Percentiles rank a stretch among this genome's conserved stretches.
Conservation (phyloP, 1,284 basidiomycete species). For the Wallemia mellicola region DNA sequence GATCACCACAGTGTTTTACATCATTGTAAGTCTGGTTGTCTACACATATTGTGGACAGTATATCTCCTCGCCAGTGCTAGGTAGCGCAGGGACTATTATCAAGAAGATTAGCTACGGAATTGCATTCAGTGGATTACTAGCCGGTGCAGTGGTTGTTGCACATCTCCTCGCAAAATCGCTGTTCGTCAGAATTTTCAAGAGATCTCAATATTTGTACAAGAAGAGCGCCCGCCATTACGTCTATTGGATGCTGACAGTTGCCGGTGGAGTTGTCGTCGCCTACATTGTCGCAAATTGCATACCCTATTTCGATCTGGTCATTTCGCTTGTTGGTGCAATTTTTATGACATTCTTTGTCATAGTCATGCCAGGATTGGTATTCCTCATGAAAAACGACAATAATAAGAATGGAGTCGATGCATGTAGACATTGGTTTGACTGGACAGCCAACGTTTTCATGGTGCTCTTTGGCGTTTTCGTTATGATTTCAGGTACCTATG, state of each 20-base stretch:
- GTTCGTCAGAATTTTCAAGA: background rate
- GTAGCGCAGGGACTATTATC: conserved; percentile 13
- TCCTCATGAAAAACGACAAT: background rate
- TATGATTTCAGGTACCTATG: background rate
- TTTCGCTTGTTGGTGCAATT: background rate
- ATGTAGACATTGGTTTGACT: background rate
- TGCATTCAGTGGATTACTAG: conserved; percentile 13
- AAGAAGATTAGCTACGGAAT: conserved; percentile 17
- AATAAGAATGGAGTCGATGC: background rate
- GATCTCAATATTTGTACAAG: background rate
- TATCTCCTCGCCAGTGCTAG: conserved; percentile 14
- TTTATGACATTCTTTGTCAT: background rate
- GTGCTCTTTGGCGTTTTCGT: background rate
- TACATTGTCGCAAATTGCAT: background rate
- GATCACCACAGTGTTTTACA: background rate
- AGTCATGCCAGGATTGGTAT: background rate
- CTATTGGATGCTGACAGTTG: background rate
- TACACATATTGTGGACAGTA: conserved; percentile 14
- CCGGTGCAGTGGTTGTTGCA: conserved; percentile 5
- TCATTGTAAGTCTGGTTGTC: background rate
- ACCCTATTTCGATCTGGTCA: background rate
- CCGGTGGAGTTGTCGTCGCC: background rate
- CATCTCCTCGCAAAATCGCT: background rate
- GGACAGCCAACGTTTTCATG: background rate
- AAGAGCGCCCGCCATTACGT: background rate